Percentiles rank a stretch among this genome's conserved stretches.
These are phyloP conservation scores for Apiosordaria backusii DNA, from an alignment of 495 filamentous ascomycete genomes.

Conservation along the genomic window DNA sequence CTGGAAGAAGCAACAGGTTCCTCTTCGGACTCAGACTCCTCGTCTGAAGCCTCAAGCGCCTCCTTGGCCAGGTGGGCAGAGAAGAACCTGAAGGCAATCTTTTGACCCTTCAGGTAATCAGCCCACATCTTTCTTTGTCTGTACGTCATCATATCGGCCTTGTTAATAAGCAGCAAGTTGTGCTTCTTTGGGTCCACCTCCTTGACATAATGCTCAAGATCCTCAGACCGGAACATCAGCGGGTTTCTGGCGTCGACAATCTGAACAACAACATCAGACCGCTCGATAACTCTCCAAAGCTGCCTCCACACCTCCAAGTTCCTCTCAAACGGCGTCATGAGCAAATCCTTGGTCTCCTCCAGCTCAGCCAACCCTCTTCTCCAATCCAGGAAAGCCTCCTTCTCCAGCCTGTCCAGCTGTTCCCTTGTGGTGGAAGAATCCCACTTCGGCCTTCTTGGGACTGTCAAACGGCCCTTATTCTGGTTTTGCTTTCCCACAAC, in stretches of 20 bases:
- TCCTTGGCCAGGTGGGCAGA: constrained; percentile 90
- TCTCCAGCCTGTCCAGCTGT: constrained; percentile 76
- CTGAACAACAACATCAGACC: constrained; percentile 93
- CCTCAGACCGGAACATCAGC: constrained; percentile 87
- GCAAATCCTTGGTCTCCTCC: constrained; percentile 84
- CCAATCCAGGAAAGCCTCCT: constrained; percentile 82
- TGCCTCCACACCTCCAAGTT: constrained; percentile 99
- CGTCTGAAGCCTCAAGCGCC: constrained; percentile 64
- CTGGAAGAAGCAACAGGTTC: constrained; percentile 16
- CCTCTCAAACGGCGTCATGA: constrained; percentile 98
- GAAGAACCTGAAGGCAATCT: constrained; percentile 91
- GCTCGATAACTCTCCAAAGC: constrained; percentile 96
- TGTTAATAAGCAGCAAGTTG: constrained; percentile 93
- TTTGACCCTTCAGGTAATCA: constrained; percentile 73
- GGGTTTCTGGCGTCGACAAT: constrained; percentile 98
- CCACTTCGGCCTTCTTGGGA: constrained; percentile 88
- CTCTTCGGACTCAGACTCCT: constrained; percentile 48
- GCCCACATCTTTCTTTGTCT: constrained; percentile 85
- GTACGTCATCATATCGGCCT: constrained; percentile 97
- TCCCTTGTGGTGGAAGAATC: constrained; percentile 75
- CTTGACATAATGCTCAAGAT: constrained; percentile 90
- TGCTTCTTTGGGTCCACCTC: constrained; percentile 84
- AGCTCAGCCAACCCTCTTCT: constrained; percentile 85
- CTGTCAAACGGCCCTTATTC: constrained; percentile 74
- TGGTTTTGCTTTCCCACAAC: constrained; percentile 75